Evolutionary conservation across 2,329 filamentous ascomycete genomes (phyloP).

Genomic region (Stylonectria norvegica): DNA sequence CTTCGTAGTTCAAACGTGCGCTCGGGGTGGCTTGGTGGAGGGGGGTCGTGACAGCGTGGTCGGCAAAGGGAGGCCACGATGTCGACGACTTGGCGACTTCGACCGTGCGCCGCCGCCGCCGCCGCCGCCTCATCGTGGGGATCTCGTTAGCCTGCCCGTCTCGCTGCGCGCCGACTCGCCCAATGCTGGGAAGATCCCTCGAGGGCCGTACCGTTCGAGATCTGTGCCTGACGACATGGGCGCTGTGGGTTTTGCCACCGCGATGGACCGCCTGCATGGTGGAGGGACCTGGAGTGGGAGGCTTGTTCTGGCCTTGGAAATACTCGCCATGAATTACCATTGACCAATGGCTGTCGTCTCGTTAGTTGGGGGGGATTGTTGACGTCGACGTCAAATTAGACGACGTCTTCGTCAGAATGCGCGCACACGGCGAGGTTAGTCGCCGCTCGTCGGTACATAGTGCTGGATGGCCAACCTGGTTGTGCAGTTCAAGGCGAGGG

Average conservation of each 20-base stretch:
- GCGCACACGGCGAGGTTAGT: too few relatives aligned
- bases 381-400: slow-evolving; percentile 1
- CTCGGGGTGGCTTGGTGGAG: too few relatives aligned
- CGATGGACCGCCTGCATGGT: not conserved
- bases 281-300: not conserved
- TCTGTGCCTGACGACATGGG: slow-evolving; percentile 21
- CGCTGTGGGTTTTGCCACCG: slow-evolving; percentile 12
- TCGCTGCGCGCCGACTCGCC: too few relatives aligned
- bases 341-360: slow-evolving; percentile 10
- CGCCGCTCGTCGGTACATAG: too few relatives aligned
- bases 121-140: slow-evolving; percentile 20
- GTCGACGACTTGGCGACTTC: slow-evolving; percentile 13
- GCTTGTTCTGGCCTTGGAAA: not conserved
- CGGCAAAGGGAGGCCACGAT: slow-evolving; percentile 5
- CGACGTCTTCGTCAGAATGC: not conserved
- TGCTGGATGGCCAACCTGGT: too few relatives aligned
- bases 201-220: slow-evolving; percentile 15
- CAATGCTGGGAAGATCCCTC: slow-evolving; percentile 15
- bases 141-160: slow-evolving; percentile 24
- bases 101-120: slow-evolving; percentile 23
- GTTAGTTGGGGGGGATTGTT: slow-evolving; percentile 6
- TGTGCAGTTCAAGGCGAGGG: slow-evolving; percentile 4
- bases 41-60: too few relatives aligned
- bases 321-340: slow-evolving; percentile 5
- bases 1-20: too few relatives aligned